These are phyloP conservation scores for Rhizopogon rudus DNA, from an alignment of 768 basidiomycete genomes.

Conservation along the genomic window DNA sequence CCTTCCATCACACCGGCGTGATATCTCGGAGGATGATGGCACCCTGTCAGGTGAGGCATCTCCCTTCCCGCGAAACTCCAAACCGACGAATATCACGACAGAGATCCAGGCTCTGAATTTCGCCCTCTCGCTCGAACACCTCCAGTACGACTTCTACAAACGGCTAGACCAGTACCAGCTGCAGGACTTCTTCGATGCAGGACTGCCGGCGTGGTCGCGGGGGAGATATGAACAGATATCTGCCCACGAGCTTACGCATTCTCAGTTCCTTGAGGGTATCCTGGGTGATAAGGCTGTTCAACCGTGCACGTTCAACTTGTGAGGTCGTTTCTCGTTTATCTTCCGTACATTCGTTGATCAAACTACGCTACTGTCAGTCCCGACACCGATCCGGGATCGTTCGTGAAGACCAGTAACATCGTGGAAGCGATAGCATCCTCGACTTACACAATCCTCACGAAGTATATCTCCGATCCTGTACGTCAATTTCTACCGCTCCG, in stretches of 20 bases:
- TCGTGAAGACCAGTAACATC: conserved; percentile 44
- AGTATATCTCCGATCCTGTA: conserved; percentile 39
- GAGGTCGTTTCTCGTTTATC: conserved; percentile 11
- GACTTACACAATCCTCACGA: conserved; percentile 54
- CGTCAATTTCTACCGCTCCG: conserved; percentile 21
- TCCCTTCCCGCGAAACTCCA: conserved; percentile 17
- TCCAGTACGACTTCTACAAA: conserved; percentile 43
- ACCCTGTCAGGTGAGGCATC: conserved; percentile 17
- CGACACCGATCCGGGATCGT: conserved; percentile 40
- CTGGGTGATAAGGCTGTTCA: conserved; percentile 41
- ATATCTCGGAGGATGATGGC: background rate
- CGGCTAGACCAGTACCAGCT: conserved; percentile 40
- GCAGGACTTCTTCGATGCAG: conserved; percentile 41
- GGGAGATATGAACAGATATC: conserved; percentile 47
- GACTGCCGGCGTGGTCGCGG: conserved; percentile 44
- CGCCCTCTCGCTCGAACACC: conserved; percentile 43
- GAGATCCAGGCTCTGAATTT: conserved; percentile 34
- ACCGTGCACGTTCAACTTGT: conserved; percentile 63
- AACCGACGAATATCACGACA: conserved; percentile 13
- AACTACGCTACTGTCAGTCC: conserved; percentile 24
- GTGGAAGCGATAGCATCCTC: conserved; percentile 53
- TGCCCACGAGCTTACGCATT: conserved; percentile 53
- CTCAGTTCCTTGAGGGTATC: conserved; percentile 41
- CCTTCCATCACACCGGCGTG: background rate
- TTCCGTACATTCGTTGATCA: background rate